Base-by-base conservation (phyloP, 164 flowering plant species). In the Stephania cephalantha region DNA sequence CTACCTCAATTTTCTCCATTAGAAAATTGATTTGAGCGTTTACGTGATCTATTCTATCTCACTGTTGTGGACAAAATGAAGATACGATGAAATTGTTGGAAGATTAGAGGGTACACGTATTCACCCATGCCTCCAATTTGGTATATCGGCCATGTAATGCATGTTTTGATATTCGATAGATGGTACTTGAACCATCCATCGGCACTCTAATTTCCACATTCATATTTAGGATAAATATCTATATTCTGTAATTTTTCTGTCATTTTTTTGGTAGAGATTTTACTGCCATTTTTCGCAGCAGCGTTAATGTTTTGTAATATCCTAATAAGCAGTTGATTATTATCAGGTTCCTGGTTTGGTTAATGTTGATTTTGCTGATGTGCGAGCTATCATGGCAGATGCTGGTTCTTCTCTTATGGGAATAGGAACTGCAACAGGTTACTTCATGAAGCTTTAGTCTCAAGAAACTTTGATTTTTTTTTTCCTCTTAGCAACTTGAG, bases 301-400 rank as follows among this genome's bases (percentile, higher is more conserved):
- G 4, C 42, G 42, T 2, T 35, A 35, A 35, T 35, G 42, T 35
- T 35, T 35, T 22, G n/a, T 46, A 11, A 22, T 68, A 44, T 48
- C 63, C 68, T 55, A 5, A 50, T 71, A 44, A 50, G 53, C 22
- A n/a, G 65, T 35, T 35, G 29, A 25, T 64, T 67, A 69, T 63
- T 69, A 74, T 75, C 89, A 88, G 91, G 81, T 89, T 74, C 90
- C 90, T 11, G 93, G 93, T 35, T 79, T 89, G 52, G 93, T 89
- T 63, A 89, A 89, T 82, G 93, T 89, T 72, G 93, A 89, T 82
- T 89, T 89, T 86, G 93, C 93, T 72, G 93, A 89, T 85, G 93
- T 89, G 48, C 82, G 93, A 63, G 90, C 93, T 73, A 87, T 89
- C 42, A 89, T 89, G 93, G 93, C 93, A 44, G 84, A 84, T 82